Percentiles rank a stretch among this genome's conserved stretches.
Evolutionary conservation across 495 filamentous ascomycete species (phyloP).

Genomic region (Usnea hakonensis): DNA sequence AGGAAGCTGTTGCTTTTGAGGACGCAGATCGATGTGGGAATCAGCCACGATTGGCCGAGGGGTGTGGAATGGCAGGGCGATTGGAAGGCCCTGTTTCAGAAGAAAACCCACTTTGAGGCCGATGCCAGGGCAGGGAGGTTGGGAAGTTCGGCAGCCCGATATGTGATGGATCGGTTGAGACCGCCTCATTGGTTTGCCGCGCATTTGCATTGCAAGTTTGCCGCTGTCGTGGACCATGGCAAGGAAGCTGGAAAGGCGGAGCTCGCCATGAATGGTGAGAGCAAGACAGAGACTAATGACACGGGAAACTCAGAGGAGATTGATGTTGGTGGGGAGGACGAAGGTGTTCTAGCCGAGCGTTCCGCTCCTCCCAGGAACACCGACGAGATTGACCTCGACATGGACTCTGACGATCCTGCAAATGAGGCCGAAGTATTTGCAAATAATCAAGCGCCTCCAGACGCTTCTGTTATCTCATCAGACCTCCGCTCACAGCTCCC

Average conservation of each 20-base stretch:
- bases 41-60: slow-evolving; percentile 93
- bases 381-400: slow-evolving; percentile 50
- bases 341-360: slow-evolving; percentile 4
- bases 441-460: slow-evolving; percentile 2
- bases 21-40: slow-evolving; percentile 76
- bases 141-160: slow-evolving; percentile 67
- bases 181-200: slow-evolving; percentile 91
- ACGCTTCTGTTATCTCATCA: slow-evolving; percentile 37
- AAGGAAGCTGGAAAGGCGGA: slow-evolving; percentile 18
- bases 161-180: slow-evolving; percentile 70
- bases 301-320: slow-evolving; percentile 28
- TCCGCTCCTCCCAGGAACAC: slow-evolving; percentile 28
- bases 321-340: slow-evolving; percentile 25
- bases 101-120: slow-evolving; percentile 61
- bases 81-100: slow-evolving; percentile 49
- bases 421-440: not conserved
- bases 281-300: not conserved
- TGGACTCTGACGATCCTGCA: slow-evolving; percentile 31
- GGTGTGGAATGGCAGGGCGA: slow-evolving; percentile 71
- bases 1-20: slow-evolving; percentile 80
- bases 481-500: slow-evolving; percentile 60
- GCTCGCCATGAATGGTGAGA: not conserved
- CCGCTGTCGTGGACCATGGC: slow-evolving; percentile 61
- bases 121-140: slow-evolving; percentile 68
- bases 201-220: slow-evolving; percentile 81